Base-by-base conservation (phyloP, 2,329 filamentous ascomycete genomes). In the Teratosphaeria viscida region DNA sequence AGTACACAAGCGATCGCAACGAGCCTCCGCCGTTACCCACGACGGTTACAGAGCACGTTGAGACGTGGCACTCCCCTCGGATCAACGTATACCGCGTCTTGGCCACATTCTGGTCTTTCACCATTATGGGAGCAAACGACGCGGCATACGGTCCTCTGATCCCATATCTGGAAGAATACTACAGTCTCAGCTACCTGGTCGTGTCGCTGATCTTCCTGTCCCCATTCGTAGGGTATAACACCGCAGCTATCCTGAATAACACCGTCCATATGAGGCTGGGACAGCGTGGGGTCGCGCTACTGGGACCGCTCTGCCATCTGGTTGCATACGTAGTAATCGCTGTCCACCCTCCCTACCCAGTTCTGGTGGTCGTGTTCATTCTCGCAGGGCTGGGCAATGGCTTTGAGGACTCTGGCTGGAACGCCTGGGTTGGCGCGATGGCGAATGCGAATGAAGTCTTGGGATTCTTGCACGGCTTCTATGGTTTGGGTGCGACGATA, bases 351-450 rank as follows among this genome's bases (percentile, higher is more conserved):
- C 85, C 86, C 0, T 90, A 85, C 66, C 82, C 85, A 0, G 83
- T 84, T 0, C 74, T 91, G 0, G 82, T 87, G 1, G 73, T 88
- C 14, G 78, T 85, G 29, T 84, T 87, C 67, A 79, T 85, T 56
- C 74, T 90, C 19, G 81, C 83, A 1, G 88, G 87, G 1, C 85
- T 89, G 55, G 88, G 88, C 0, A 90, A 87, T 69, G 88, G 88
- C 2, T 73, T 90, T 8, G 79, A 83, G 58, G 86, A 85, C 65
- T 81, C 81, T 0, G 82, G 78, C 5, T 85, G 81, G 77, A 83
- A 82, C 66, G 81, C 81, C 0, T 84, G 81, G 80, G 79, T 85
- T 23, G 89, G 89, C 11, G 87, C 85, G 66, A 88, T 92, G 85
- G 79, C 82, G 12, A 82, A 84, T 60, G 82, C 87, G 7, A 91